Conservation (phyloP, 768 basidiomycete genomes). For the Rhizopogon rudus region DNA sequence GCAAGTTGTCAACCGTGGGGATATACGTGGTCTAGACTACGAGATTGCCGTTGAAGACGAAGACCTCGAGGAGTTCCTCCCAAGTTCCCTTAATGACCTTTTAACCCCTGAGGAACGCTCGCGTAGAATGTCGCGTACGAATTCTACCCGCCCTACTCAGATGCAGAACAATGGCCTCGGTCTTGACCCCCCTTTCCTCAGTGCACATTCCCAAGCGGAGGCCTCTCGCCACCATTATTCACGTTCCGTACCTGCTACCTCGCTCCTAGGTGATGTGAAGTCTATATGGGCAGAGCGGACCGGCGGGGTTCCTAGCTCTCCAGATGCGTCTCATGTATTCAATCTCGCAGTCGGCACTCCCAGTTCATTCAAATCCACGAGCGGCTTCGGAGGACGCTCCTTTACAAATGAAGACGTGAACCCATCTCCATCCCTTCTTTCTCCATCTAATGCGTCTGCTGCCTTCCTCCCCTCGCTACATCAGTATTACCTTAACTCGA, state of each 20-base stretch:
- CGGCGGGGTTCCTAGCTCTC: conserved; percentile 32
- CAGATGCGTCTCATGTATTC: conserved; percentile 26
- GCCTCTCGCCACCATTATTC: conserved; percentile 61
- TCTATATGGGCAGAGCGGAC: conserved; percentile 74
- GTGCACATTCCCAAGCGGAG: conserved; percentile 14
- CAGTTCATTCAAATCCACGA: conserved; percentile 45
- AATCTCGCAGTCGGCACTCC: conserved; percentile 36
- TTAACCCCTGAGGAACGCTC: conserved; percentile 85
- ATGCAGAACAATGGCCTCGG: conserved; percentile 16
- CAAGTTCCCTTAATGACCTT: conserved; percentile 82
- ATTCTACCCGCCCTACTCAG: conserved; percentile 28
- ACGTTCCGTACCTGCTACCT: conserved; percentile 75
- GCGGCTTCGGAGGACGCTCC: conserved; percentile 28
- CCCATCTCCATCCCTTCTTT: conserved; percentile 32
- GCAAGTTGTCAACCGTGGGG: conserved; percentile 6
- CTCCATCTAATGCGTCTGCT: conserved; percentile 75
- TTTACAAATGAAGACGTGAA: conserved; percentile 8
- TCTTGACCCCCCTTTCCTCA: conserved; percentile 10
- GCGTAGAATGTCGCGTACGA: conserved; percentile 76
- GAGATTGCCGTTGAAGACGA: conserved; percentile 61
- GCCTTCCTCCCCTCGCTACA: conserved; percentile 77
- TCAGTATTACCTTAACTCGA: conserved; percentile 56
- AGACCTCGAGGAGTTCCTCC: conserved; percentile 85
- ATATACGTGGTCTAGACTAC: conserved; percentile 24
- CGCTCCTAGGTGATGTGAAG: conserved; percentile 68